Conservation (phyloP, 805 yeast species). For the Yarrowia sp. region DNA sequence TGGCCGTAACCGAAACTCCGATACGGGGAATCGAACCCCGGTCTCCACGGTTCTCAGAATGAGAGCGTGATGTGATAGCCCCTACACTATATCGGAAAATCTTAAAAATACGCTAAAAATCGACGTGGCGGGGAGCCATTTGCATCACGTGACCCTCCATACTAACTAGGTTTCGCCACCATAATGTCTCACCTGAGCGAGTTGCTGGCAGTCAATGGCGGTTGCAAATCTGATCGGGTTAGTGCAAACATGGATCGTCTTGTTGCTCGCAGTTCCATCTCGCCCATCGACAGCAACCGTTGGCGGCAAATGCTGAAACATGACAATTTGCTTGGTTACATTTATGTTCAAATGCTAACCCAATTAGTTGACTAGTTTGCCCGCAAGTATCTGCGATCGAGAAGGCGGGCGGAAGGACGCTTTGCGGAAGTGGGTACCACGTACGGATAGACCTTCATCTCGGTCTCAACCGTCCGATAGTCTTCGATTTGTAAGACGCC, state of each 20-base stretch:
- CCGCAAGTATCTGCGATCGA: slow-evolving; percentile 11
- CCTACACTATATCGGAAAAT: slow-evolving; percentile 22
- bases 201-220: too few relatives aligned
- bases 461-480: not conserved
- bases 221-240: too few relatives aligned
- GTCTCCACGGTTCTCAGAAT: slow-evolving; percentile 24
- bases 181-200: too few relatives aligned
- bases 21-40: slow-evolving; percentile 27
- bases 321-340: too few relatives aligned
- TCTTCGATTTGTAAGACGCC: not conserved
- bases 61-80: slow-evolving; percentile 27
- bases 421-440: too few relatives aligned
- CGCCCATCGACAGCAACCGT: too few relatives aligned
- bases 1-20: slow-evolving; percentile 26
- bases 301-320: too few relatives aligned
- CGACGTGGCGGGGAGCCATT: not conserved
- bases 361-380: not conserved
- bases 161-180: too few relatives aligned
- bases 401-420: not conserved
- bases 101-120: not conserved
- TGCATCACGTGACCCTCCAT: not conserved
- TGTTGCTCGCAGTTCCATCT: too few relatives aligned
- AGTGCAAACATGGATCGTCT: too few relatives aligned
- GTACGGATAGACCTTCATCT: too few relatives aligned
- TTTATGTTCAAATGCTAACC: not conserved